Base-by-base conservation (phyloP, 192 early-diverging fungal species). In the Coemansia nantahalensis region DNA sequence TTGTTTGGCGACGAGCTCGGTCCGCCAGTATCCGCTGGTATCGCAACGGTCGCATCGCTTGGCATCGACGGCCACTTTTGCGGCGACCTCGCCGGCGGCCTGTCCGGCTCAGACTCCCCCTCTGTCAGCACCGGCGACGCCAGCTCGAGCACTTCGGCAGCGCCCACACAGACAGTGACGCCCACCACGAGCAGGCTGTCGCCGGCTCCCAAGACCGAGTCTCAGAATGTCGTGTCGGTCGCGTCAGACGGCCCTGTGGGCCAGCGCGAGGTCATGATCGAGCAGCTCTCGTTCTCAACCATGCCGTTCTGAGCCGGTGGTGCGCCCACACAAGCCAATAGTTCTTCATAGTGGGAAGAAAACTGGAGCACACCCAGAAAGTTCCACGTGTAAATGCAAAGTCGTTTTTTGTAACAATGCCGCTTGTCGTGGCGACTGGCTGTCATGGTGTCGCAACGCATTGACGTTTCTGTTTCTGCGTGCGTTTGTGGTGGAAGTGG, bases 181-280 rank as follows among this genome's bases (percentile, higher is more conserved):
- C 22, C 51, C 5, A 18, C 39, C 3, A 38, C n/a, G 7, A 3
- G 22, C 11, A 30, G 23, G 13, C 11, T 5, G 39, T 1, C 26
- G 16, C 22, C 17, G 39, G 30, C 24, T 4, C 19, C 42, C 42
- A 55, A 55, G 22, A 15, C 42, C 17, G 53, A 55, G 22, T 13
- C 35, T 1, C 45, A 45, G 14, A 45, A 15, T 17, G n/a, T 45
- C 5, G 56, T 75, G 8, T 59, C 71, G 36, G 71, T 75, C 10
- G 71, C 65, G n/a, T 45, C 60, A 8, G 54, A 39, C 19, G 54
- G 33, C 1, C 39, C 50, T 7, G 36, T 40, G 24, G 71, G 60
- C 2, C 64, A 67, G 60, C 71, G 71, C 38, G 71, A 75, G 21
- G 30, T 59, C 19, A 75, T 57, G 38, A 75, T 75, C 42, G 71